These are phyloP conservation scores for Ascochyta lentis DNA, from an alignment of 2,329 filamentous ascomycete species.

Conservation along the genomic window DNA sequence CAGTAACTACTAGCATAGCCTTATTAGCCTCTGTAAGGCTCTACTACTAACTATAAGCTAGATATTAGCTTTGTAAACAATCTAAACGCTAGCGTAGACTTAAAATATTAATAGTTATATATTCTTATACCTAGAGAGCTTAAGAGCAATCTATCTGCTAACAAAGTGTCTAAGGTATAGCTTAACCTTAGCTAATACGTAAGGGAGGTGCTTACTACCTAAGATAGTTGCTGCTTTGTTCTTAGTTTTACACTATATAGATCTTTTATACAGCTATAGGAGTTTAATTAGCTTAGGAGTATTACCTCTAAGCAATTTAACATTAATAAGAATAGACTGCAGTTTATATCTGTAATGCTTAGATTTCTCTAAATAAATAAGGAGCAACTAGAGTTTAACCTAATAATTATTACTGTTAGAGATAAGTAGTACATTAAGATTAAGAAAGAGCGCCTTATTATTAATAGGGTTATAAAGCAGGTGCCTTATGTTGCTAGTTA, in stretches of 20 bases:
- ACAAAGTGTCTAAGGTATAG: slow-evolving; percentile 43
- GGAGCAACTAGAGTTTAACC: too few species aligned
- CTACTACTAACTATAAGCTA: slow-evolving; percentile 23
- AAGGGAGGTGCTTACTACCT: slow-evolving; percentile 51
- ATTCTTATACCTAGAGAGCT: slow-evolving; percentile 57
- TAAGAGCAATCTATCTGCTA: slow-evolving; percentile 54
- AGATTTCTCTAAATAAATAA: too few species aligned
- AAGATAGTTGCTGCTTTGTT: slow-evolving; percentile 47
- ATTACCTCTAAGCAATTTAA: too few species aligned
- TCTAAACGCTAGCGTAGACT: background rate
- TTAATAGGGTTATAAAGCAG: too few species aligned
- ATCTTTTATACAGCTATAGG: slow-evolving; percentile 55
- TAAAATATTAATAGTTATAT: slow-evolving; percentile 47
- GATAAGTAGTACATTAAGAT: too few species aligned
- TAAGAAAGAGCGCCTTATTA: too few species aligned
- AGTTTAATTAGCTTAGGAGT: slow-evolving; percentile 54
- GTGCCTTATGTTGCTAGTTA: too few species aligned
- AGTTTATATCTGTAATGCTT: too few species aligned
- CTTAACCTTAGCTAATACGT: slow-evolving; percentile 54
- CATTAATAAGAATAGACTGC: too few species aligned
- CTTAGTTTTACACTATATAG: slow-evolving; percentile 59
- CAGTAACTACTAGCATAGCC: slow-evolving; percentile 27
- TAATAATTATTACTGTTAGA: too few species aligned
- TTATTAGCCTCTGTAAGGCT: slow-evolving; percentile 24
- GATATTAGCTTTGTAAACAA: slow-evolving; percentile 17